Conservation (phyloP, 1,284 basidiomycete species). For the Sporisorium iseilematis-ciliati region DNA sequence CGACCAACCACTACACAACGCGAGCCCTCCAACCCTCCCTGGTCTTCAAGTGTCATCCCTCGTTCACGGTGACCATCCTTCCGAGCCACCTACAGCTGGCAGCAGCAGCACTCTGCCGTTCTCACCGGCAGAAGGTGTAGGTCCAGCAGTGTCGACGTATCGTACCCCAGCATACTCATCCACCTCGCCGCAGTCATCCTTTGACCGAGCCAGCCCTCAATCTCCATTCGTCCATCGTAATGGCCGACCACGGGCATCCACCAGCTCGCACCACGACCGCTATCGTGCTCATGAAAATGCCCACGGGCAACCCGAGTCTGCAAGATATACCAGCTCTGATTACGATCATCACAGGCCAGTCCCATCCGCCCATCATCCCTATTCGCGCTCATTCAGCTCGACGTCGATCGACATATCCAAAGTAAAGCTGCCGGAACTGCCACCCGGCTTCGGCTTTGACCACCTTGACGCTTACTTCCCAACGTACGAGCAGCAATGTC, state of each 20-base stretch:
- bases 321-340: conserved; percentile 9
- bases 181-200: conserved; percentile 22
- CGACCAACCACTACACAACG: not conserved
- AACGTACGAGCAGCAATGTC: conserved; percentile 41
- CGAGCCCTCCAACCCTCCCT: not conserved
- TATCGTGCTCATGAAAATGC: conserved; percentile 12
- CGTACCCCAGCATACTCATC: not conserved
- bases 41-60: conserved; percentile 39
- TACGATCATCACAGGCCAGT: conserved; percentile 35
- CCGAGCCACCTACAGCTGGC: not conserved
- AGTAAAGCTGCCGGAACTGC: conserved; percentile 37
- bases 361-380: not conserved
- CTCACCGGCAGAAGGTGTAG: conserved; percentile 15
- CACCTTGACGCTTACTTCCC: conserved; percentile 45
- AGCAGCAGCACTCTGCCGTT: not conserved
- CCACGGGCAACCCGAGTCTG: not conserved
- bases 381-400: conserved; percentile 12
- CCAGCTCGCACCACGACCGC: conserved; percentile 29
- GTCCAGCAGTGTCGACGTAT: not conserved
- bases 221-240: conserved; percentile 3
- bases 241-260: conserved; percentile 20
- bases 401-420: conserved; percentile 38
- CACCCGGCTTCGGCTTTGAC: conserved; percentile 43
- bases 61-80: conserved; percentile 16
- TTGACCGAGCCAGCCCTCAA: conserved; percentile 5